Percentiles rank a stretch among this genome's conserved stretches.
Conservation (phyloP, 176 grass and related monocot species). For the Elymus sibiricus region DNA sequence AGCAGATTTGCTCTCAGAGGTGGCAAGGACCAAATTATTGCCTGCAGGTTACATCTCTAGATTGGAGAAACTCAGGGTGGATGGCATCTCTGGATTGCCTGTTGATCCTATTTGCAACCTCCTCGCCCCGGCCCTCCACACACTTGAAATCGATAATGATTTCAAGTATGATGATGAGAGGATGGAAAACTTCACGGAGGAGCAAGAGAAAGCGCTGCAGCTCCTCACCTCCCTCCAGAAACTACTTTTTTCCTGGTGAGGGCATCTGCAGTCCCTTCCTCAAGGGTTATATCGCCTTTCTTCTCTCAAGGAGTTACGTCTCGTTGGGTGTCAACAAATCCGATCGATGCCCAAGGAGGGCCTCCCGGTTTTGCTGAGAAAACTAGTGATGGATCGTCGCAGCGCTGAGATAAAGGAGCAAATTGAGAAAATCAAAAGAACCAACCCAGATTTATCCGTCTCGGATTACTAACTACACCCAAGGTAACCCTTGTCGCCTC, state of each 20-base stretch:
- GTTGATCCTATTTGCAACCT: background rate
- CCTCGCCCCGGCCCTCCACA: background rate
- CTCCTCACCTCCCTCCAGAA: too few species aligned
- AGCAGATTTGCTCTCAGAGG: background rate
- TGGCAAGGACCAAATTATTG: background rate
- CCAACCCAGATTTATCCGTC: background rate
- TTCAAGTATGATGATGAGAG: fast-evolving
- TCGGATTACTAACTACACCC: background rate
- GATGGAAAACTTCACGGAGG: too few species aligned
- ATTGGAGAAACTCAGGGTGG: fast-evolving
- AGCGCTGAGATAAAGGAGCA: background rate
- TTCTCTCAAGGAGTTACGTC: background rate
- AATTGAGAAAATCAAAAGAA: background rate
- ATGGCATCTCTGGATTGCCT: background rate
- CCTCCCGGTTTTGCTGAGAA: background rate
- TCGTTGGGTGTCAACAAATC: background rate
- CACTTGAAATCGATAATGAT: too few species aligned
- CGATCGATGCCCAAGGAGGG: background rate
- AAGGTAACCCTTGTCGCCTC: background rate
- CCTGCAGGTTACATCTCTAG: background rate
- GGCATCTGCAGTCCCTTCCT: too few species aligned
- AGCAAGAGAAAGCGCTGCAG: too few species aligned
- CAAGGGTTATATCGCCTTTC: background rate
- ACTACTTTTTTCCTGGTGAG: too few species aligned
- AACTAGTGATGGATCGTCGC: background rate